phyloP scores from a whole-genome alignment of 306 rosid genomes.

The Urtica urens region DNA sequence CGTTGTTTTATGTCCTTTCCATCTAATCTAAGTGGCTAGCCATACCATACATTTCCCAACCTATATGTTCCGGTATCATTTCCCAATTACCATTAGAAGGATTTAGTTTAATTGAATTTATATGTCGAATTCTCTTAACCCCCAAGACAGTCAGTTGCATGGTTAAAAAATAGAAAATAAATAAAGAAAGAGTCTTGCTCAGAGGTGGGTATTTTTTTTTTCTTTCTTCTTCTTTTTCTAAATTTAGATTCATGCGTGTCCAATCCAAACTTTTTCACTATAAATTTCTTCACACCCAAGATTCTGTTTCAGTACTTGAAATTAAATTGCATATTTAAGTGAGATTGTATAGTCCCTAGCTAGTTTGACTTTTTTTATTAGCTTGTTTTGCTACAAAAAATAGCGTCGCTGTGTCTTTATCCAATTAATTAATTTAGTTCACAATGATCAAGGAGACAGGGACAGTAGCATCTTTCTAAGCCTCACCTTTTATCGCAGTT shows the following conservation, averaged over 20 bases:
- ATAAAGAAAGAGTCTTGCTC: conserved; percentile 20
- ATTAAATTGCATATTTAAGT: no score
- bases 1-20: no score
- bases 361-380: neutral
- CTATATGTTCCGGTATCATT: no score
- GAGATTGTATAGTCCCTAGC: conserved; percentile 1
- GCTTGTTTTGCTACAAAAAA: neutral
- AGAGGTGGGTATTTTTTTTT: conserved; percentile 8
- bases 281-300: no score
- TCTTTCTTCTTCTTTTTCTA: neutral
- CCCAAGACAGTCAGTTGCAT: no score
- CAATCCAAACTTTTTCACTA: no score
- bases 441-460: conserved; percentile 7
- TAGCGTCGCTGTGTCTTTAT: conserved; percentile 3
- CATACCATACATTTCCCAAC: no score
- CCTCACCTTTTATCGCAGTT: conserved; percentile 13
- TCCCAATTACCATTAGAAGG: no score
- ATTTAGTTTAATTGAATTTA: no score
- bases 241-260: no score
- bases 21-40: no score
- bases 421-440: neutral
- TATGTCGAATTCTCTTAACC: no score
- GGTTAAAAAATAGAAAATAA: conserved; percentile 1
- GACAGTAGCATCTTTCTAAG: conserved; percentile 26
- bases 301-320: conserved; percentile 24